Evolutionary conservation across 768 basidiomycete species (phyloP).

Genomic region (Collybia mongolica): DNA sequence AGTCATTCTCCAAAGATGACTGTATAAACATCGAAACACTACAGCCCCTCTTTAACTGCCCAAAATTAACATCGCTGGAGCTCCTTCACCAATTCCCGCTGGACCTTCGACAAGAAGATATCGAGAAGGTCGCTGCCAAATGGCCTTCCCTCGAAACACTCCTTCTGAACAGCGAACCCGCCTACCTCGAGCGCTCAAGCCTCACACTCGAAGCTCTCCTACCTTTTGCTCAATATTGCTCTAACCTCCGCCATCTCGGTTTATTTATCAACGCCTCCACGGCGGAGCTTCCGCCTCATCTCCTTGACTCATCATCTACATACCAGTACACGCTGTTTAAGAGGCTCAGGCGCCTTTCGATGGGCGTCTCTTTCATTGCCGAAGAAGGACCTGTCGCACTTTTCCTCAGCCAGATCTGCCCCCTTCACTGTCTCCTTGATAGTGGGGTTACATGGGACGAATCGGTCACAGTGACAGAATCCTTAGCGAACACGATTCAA

Average conservation of each 20-base stretch:
- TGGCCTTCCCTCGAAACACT: slow-evolving; percentile 46
- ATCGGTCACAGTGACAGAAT: background rate
- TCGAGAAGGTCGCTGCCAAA: slow-evolving; percentile 41
- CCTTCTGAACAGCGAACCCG: slow-evolving; percentile 47
- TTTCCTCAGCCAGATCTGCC: slow-evolving; percentile 53
- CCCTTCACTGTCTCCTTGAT: slow-evolving; percentile 38
- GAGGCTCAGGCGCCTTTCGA: slow-evolving; percentile 33
- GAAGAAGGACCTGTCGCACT: slow-evolving; percentile 45
- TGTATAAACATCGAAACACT: slow-evolving; percentile 30
- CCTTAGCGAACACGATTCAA: slow-evolving; percentile 9
- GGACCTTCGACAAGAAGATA: slow-evolving; percentile 36
- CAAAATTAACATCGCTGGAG: slow-evolving; percentile 32
- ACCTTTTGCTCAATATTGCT: slow-evolving; percentile 39
- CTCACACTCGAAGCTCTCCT: slow-evolving; percentile 38
- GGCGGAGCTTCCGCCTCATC: slow-evolving; percentile 17
- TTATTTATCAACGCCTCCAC: slow-evolving; percentile 37
- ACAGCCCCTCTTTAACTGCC: slow-evolving; percentile 32
- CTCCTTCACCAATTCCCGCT: slow-evolving; percentile 38
- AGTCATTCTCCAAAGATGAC: slow-evolving; percentile 15
- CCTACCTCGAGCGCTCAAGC: slow-evolving; percentile 21
- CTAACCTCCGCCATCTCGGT: slow-evolving; percentile 37
- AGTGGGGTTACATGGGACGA: slow-evolving; percentile 51
- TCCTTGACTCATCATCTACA: slow-evolving; percentile 5
- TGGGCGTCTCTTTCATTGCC: slow-evolving; percentile 49
- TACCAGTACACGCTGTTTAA: slow-evolving; percentile 26